Evolutionary conservation across 2,329 filamentous ascomycete genomes (phyloP), one percentile per base, ranked within the genome.

Genomic region (Clarireedia monteithiana): DNA sequence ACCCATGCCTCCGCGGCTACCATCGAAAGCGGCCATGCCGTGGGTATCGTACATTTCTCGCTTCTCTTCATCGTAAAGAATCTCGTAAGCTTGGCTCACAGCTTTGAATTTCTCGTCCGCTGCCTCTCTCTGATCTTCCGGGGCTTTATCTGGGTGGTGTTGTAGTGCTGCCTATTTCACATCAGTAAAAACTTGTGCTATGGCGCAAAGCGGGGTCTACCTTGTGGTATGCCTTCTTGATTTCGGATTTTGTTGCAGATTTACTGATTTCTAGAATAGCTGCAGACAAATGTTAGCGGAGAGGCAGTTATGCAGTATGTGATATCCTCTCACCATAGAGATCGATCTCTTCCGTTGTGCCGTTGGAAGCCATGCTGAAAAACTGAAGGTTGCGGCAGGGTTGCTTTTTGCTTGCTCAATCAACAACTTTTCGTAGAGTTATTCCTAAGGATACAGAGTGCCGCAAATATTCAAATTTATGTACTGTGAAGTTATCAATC

Each of bases 181-280:
- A 59, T 67, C 53, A 67, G 62, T 60, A 58, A 20, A 51, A 36
- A 51, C 36, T 20, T 52, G 7, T 36, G 26, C n/a, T 20, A 62
- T 53, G 55, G 44, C 59, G 55, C 34, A 49, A 36, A 49, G 26
- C 54, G 55, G 39, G 46, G 57, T 50, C 69, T 65, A 91, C 91
- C 82, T 95, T 96, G 75, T 92, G 88, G 75, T 96, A 96, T 59
- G 91, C 91, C 74, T 96, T 96, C 72, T 94, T 95, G 74, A 97
- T 88, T 67, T 96, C 88, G 55, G 86, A 82, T 67, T 86, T 85
- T 59, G 78, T 84, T 52, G 91, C 88, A 59, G 75, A 75, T 70
- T 80, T 86, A 52, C 85, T 77, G 65, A 97, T 81, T 58, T 83
- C 87, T 60, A 97, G 83, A 65, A 96, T 78, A 75, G 86, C 91